These are phyloP conservation scores for Biancaea sappan DNA, from an alignment of 306 rosid genomes.

Conservation along the genomic window DNA sequence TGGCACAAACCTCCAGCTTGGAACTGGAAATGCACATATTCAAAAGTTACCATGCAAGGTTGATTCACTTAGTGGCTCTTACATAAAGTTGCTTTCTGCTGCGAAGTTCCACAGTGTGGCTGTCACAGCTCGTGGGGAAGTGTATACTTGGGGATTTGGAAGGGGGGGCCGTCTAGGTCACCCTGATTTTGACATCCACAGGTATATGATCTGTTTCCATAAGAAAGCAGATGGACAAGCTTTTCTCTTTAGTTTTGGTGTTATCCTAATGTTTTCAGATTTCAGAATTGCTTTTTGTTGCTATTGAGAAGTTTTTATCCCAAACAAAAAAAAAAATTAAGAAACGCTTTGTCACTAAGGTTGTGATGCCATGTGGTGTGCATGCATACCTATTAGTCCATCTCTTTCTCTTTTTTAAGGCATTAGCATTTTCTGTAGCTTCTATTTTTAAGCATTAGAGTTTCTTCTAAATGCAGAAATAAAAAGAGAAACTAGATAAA, in stretches of 20 bases:
- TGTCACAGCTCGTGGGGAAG: constrained; percentile 75
- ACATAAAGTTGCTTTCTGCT: constrained; percentile 75
- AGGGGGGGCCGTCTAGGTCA: constrained; percentile 98
- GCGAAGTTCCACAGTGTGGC: constrained; percentile 95
- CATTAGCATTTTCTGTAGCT: neutral
- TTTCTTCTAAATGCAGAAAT: neutral
- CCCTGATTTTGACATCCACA: constrained; percentile 97
- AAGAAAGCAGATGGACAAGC: neutral
- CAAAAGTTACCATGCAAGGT: constrained; percentile 93
- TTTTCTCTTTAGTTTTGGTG: constrained; percentile 4
- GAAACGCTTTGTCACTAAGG: neutral
- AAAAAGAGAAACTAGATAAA: neutral
- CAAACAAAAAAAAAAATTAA: neutral
- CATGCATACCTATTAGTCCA: neutral
- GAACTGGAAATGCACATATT: constrained; percentile 94
- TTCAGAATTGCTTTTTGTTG: neutral
- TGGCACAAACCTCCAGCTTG: constrained; percentile 95
- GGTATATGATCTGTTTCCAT: constrained; percentile 49
- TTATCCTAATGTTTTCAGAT: neutral
- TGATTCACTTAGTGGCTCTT: constrained; percentile 77
- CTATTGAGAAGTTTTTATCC: neutral
- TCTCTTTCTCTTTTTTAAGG: neutral
- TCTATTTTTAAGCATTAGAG: neutral
- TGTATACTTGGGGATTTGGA: constrained; percentile 98
- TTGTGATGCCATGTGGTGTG: constrained; percentile 4